Conservation (phyloP, 495 filamentous ascomycete species). For the Podospora conica region DNA sequence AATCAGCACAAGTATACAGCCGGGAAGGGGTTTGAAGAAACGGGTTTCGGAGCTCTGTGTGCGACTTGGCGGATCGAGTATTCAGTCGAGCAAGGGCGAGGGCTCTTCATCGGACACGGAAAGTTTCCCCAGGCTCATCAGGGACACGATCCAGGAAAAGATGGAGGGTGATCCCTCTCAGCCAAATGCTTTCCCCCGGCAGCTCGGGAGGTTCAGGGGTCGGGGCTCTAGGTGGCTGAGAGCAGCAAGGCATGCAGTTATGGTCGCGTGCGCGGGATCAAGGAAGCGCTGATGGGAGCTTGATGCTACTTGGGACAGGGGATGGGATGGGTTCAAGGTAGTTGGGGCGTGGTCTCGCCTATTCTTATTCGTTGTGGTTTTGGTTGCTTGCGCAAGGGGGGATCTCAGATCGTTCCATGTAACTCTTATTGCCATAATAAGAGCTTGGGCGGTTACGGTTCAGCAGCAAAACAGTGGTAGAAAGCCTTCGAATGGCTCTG, state of each 20-base stretch:
- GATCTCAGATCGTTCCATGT: background rate
- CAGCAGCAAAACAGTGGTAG: background rate
- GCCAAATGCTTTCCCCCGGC: background rate
- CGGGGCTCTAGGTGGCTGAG: slow-evolving; percentile 23
- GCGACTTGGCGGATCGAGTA: slow-evolving; percentile 15
- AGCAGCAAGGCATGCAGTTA: slow-evolving; percentile 16
- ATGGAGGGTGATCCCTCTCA: background rate
- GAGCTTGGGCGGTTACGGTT: background rate
- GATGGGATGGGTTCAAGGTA: background rate
- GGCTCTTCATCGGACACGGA: background rate
- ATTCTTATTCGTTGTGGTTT: background rate
- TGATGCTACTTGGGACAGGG: background rate
- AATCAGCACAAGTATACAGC: slow-evolving; percentile 9
- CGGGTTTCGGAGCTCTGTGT: slow-evolving; percentile 21
- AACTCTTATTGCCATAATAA: background rate
- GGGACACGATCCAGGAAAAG: background rate
- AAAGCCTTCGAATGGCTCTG: background rate
- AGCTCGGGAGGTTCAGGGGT: slow-evolving; percentile 14
- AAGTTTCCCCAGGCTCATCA: background rate
- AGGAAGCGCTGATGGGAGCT: slow-evolving; percentile 12
- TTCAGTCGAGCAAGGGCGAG: background rate
- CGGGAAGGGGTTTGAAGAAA: slow-evolving; percentile 16
- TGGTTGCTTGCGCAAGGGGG: background rate
- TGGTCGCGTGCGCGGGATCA: slow-evolving; percentile 18
- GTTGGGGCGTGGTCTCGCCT: background rate